phyloP scores from a whole-genome alignment of 140 eudicot genomes.

The Senecio squalidus region DNA sequence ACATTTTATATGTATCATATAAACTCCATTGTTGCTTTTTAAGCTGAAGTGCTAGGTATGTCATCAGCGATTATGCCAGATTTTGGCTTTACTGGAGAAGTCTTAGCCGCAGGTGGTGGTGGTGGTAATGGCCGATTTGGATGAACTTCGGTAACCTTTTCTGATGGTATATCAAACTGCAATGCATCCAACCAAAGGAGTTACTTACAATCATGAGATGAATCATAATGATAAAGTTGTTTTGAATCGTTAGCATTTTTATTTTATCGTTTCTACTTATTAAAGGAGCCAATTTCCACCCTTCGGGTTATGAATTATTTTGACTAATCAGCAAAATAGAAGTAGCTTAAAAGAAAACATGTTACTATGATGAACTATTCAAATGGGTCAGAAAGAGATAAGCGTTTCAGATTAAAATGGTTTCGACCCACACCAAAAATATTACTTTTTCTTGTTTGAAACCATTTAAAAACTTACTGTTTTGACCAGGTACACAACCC shows the following conservation, averaged over 20 bases:
- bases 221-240: not conserved
- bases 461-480: too few relatives aligned
- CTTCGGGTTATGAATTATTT: too few relatives aligned
- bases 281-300: too few relatives aligned
- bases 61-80: conserved; percentile 31
- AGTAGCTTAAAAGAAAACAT: too few relatives aligned
- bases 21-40: conserved; percentile 13
- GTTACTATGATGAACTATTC: too few relatives aligned
- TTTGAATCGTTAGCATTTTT: not conserved
- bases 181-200: conserved; percentile 14
- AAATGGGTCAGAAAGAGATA: too few relatives aligned
- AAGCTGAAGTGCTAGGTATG: conserved; percentile 61
- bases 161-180: conserved; percentile 74
- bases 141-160: conserved; percentile 56
- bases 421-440: too few relatives aligned
- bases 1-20: conserved; percentile 27
- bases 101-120: conserved; percentile 23
- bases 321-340: too few relatives aligned
- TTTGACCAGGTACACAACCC: too few relatives aligned
- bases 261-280: not conserved
- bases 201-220: not conserved
- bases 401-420: too few relatives aligned
- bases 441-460: too few relatives aligned
- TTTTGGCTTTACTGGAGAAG: conserved; percentile 15
- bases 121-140: conserved; percentile 62